phyloP scores from a whole-genome alignment of 768 basidiomycete genomes.

The Dioszegia aurantiaca region DNA sequence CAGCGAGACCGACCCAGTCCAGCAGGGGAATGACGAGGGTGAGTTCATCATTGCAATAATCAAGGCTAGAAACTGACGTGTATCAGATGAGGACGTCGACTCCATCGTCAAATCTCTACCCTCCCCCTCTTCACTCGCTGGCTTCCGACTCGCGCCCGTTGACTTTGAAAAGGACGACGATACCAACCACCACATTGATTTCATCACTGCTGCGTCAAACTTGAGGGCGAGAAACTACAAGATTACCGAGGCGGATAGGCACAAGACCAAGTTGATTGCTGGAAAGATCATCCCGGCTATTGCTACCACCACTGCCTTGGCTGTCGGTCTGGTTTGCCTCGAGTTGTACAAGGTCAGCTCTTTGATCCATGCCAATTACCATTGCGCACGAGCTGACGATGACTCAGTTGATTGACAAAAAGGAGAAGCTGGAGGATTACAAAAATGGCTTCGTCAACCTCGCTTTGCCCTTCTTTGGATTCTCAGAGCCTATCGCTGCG shows the following conservation, averaged over 20 bases:
- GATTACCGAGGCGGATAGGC: conserved; percentile 79
- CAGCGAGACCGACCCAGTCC: conserved; percentile 82
- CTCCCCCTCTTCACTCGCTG: conserved; percentile 82
- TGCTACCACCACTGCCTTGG: conserved; percentile 94
- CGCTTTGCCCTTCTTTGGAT: conserved; percentile 96
- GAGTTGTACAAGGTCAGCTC: conserved; percentile 86
- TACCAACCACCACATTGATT: conserved; percentile 95
- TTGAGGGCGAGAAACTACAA: conserved; percentile 92
- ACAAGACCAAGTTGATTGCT: conserved; percentile 87
- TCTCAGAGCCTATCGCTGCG: conserved; percentile 93
- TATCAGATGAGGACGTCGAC: conserved; percentile 56
- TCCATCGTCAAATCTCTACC: conserved; percentile 71
- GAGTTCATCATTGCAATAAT: conserved; percentile 22
- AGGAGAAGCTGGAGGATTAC: conserved; percentile 87
- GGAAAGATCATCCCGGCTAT: conserved; percentile 99
- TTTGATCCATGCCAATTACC: neutral
- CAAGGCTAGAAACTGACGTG: neutral
- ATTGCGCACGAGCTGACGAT: conserved; percentile 12
- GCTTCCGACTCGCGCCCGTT: conserved; percentile 91
- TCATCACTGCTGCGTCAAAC: conserved; percentile 96
- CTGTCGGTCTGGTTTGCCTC: conserved; percentile 91
- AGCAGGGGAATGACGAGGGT: conserved; percentile 55
- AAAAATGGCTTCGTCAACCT: conserved; percentile 99
- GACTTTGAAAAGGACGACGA: conserved; percentile 99
- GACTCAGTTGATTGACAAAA: conserved; percentile 86